phyloP scores from a whole-genome alignment of 345 rosid species.

The Mercurialis annua region DNA sequence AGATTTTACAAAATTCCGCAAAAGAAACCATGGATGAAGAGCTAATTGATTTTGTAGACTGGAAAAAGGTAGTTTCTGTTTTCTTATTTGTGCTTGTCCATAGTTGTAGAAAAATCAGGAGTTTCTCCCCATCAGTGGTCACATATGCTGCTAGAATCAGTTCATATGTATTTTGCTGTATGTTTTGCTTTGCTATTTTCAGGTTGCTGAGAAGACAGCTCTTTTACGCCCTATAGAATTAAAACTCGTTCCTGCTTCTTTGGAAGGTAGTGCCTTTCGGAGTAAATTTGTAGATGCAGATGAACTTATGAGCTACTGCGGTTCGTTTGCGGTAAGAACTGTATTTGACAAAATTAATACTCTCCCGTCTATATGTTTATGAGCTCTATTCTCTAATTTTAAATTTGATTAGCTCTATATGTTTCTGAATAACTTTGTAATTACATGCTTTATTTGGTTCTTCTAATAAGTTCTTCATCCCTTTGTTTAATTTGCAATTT shows the following conservation, averaged over 20 bases:
- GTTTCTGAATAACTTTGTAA: background rate
- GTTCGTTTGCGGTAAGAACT: conserved; percentile 87
- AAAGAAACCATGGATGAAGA: conserved; percentile 83
- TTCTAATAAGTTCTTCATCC: background rate
- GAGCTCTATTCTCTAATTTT: background rate
- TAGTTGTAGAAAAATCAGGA: background rate
- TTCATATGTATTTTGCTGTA: conserved; percentile 3
- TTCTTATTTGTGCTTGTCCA: background rate
- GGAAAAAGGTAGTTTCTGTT: conserved; percentile 65
- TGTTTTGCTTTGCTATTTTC: conserved; percentile 27
- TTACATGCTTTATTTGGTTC: background rate
- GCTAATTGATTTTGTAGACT: conserved; percentile 72
- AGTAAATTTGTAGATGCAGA: conserved; percentile 85
- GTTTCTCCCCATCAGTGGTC: background rate
- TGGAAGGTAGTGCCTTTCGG: conserved; percentile 94
- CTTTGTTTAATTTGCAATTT: background rate
- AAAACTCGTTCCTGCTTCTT: conserved; percentile 85
- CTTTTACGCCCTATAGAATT: conserved; percentile 79
- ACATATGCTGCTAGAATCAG: background rate
- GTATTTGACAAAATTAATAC: conserved; percentile 5
- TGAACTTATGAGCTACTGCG: conserved; percentile 81
- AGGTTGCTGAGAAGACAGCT: conserved; percentile 94
- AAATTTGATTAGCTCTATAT: background rate
- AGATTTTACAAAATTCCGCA: conserved; percentile 66
- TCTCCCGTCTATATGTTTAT: background rate